Base-by-base conservation (phyloP, 257 asterid genomes). In the Solanum rostratum region DNA sequence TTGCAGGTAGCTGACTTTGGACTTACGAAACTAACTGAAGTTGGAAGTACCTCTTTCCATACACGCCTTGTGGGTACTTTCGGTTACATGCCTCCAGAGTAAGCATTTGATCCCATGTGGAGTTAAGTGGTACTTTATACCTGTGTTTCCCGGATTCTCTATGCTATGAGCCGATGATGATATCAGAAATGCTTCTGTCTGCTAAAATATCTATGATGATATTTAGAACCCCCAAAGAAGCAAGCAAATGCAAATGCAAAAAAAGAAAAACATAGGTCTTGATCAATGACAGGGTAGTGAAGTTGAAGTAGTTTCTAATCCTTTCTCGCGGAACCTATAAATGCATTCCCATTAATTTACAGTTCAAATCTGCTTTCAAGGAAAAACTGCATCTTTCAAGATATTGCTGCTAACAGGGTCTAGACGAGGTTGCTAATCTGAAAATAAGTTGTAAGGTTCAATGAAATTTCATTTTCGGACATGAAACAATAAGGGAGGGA, bases 81-180 rank as follows among this genome's bases (percentile, higher is more conserved):
- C 22, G 98, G 98, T 62, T 95, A 95, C 92, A 92, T 95, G 97
- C 93, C 97, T 79, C 98, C 98, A 20, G 98, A 94, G 97, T 94
- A 91, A 87, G 93, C 57, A 24, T 80, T 18, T 69, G 6, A 46
- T 65, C 57, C 55, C 20, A 4, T 15, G 60, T 74, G 81, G 60
- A 22, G 30, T 63, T 63, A 63, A 20, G 41, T 63, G 41, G 41
- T 27, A 27, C 16, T 18, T 14, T 33, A 33, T 66, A 66, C 46
- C 24, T 16, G 24, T 66, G 22, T 66, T 66, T 66, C 18, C 45
- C 8, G 8, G 15, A 30, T 33, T 66, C 13, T 33, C 1, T 66
- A 33, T 33, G 12, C 22, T 66, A 15, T 66, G 37, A 33, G 37
- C 37, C 37, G 37, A 33, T 33, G 49, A 66, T 66, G 46, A 33